Base-by-base conservation (phyloP, 1,139 yeast species). In the Suhomyces bolitotheri region DNA sequence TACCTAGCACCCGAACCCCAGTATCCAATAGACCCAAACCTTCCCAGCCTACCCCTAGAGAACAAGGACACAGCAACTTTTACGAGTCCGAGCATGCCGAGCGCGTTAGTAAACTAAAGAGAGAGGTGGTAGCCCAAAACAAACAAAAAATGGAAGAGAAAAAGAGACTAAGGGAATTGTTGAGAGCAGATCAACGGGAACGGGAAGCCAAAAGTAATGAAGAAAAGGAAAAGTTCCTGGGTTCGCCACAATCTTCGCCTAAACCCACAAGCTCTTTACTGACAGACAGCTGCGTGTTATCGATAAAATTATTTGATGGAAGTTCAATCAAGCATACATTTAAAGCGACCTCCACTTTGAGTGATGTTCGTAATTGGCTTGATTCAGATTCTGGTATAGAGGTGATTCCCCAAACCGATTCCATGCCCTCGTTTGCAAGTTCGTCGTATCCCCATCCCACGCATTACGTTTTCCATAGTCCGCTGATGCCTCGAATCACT, bases 321-420 rank as follows among this genome's bases (percentile, higher is more conserved):
- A 58, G 62, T 3, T 63, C 79, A 0, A 44, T 79, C 3, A 65
- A 58, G 38, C 69, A 72, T 23, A 62, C 56, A 13, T 80, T 81
- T 43, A 38, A 47, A 4, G 43, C 66, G 1, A 40, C 59, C 15
- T 71, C 74, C 15, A 68, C 78, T 2, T 63, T 80, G 28, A 56
- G 56, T 27, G 76, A 71, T 35, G 89, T 82, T 4, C 68, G 92
- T 34, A 54, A 53, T 13, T 83, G 88, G 87, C 66, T 83, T 5
- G 87, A 80, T 42, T 46, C 46, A 5, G 71, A 72, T 41, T 62
- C 80, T 36, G 67, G 69, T 1, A 77, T 73, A 41, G 73, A 73
- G 4, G 49, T 63, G 7, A 50, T 60, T 2, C 56, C 62, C 5
- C 45, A 51, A 13, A 39, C 53, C 22, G 50, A 42, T 13, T 44